A percentile compares a stretch with the other conserved stretches of the same genome.
phyloP scores from a whole-genome alignment of 768 basidiomycete species.

The Coprinellus micaceus region DNA sequence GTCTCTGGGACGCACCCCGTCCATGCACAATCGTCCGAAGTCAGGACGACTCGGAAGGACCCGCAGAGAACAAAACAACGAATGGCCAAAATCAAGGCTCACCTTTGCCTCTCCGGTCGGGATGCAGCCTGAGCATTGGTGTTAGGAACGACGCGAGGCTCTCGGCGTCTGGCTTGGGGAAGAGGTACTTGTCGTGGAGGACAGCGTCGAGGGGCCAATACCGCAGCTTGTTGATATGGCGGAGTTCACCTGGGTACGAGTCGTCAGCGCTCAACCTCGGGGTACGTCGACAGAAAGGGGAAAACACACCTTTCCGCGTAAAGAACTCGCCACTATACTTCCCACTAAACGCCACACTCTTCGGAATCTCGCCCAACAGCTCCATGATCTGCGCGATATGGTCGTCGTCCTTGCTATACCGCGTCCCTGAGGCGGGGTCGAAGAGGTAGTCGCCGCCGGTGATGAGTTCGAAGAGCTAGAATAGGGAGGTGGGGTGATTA shows the following conservation, averaged over 20 bases:
- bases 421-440: constrained; percentile 90
- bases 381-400: constrained; percentile 99
- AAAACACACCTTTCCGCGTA: constrained; percentile 79
- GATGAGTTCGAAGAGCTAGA: constrained; percentile 92
- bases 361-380: constrained; percentile 87
- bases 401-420: constrained; percentile 95
- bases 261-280: neutral
- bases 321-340: constrained; percentile 96
- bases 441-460: constrained; percentile 98
- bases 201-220: constrained; percentile 85
- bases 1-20: too few relatives aligned
- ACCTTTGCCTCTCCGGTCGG: constrained; percentile 77
- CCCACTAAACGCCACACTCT: constrained; percentile 77
- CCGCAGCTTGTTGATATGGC: constrained; percentile 90
- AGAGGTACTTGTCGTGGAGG: constrained; percentile 93
- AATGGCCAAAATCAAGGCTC: too few relatives aligned
- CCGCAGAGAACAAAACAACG: too few relatives aligned
- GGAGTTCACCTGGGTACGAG: constrained; percentile 59
- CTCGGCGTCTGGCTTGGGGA: constrained; percentile 79
- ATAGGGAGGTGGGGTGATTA: neutral
- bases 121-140: constrained; percentile 88
- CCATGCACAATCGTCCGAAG: too few relatives aligned
- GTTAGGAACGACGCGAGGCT: constrained; percentile 74
- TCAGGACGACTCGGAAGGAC: too few relatives aligned
- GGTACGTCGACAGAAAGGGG: neutral